Percentiles rank a stretch among this genome's conserved stretches.
Conservation (phyloP, 2,329 filamentous ascomycete species). For the Diplocarpon mali region DNA sequence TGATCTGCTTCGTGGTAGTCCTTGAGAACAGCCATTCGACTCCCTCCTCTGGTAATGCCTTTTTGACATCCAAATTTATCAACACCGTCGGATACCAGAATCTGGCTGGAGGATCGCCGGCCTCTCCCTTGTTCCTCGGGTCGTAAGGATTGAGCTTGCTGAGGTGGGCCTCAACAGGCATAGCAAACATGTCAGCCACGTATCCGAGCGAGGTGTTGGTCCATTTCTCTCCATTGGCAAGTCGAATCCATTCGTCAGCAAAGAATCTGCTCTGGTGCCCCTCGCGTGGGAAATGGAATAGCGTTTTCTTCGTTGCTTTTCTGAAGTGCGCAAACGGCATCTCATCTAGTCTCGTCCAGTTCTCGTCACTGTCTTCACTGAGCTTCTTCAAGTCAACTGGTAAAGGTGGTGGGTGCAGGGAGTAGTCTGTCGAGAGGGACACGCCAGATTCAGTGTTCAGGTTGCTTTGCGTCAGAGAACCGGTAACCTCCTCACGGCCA, state of each 20-base stretch:
- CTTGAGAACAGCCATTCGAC: slow-evolving; percentile 63
- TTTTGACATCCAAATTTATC: slow-evolving; percentile 70
- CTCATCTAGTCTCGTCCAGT: slow-evolving; percentile 30
- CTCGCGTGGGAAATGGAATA: slow-evolving; percentile 39
- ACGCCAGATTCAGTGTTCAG: slow-evolving; percentile 47
- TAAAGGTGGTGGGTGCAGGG: slow-evolving; percentile 29
- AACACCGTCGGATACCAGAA: slow-evolving; percentile 45
- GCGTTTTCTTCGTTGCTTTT: slow-evolving; percentile 33
- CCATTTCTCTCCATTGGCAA: slow-evolving; percentile 48
- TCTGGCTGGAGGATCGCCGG: slow-evolving; percentile 13
- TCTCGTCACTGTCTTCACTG: slow-evolving; percentile 31
- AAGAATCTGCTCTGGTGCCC: slow-evolving; percentile 31
- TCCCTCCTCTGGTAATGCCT: slow-evolving; percentile 53
- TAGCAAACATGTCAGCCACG: slow-evolving; percentile 55
- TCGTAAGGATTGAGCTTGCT: slow-evolving; percentile 24
- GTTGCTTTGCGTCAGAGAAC: slow-evolving; percentile 55
- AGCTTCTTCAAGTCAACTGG: slow-evolving; percentile 33
- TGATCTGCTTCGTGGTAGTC: slow-evolving; percentile 53
- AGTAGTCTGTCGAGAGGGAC: slow-evolving; percentile 42
- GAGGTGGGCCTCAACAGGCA: slow-evolving; percentile 44
- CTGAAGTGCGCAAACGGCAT: slow-evolving; percentile 25
- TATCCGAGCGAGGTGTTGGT: slow-evolving; percentile 54
- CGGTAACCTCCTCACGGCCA: slow-evolving; percentile 48
- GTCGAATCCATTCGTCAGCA: slow-evolving; percentile 57
- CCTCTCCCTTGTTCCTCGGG: slow-evolving; percentile 2